Evolutionary conservation across 2,329 filamentous ascomycete species (phyloP), one percentile per base, ranked within the genome.

Genomic region (Diaporthe sp.): DNA sequence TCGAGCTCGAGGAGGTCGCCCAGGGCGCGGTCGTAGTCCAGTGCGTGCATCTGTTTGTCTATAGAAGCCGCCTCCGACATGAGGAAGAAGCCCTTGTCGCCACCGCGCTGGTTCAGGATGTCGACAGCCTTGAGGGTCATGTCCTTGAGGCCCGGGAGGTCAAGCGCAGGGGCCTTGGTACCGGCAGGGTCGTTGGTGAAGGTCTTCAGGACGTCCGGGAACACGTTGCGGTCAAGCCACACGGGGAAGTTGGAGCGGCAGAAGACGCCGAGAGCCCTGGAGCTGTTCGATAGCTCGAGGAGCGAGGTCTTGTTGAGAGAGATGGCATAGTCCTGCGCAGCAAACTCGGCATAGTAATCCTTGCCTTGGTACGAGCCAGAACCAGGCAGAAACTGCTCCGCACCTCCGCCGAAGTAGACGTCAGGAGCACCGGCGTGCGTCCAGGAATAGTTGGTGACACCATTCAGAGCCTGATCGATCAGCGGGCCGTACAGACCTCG

Each of bases 41-140:
- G 90, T 2, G 87, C 83, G 85, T 97, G 95, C 94, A 97, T 97
- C 88, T 95, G 93, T 88, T 97, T 97, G 86, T 97, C 95, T 79
- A 97, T 94, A 2, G 92, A 94, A 22, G 95, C 95, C 37, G 93
- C 95, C 84, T 97, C 95, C 17, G 92, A 92, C 94, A 97, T 97
- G 81, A 97, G 88, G 88, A 97, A 95, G 90, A 94, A 97, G 8
- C 95, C 95, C 76, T 94, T 89, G 75, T 93, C 89, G 46, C 89
- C 89, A 39, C 92, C 91, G 75, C 91, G 89, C 53, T 88, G 88
- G 83, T 93, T 86, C n/a, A 97, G 90, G 72, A 96, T 91, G 76
- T 96, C 94, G 68, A 97, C 90, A 34, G 94, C 94, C 87, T 97
- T 97, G 79, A 96, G 87, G 0, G 95, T 96, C 95, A 97, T 97